Base-by-base conservation (phyloP, 352 stramenopile genomes). In the Phytophthora constricta region DNA sequence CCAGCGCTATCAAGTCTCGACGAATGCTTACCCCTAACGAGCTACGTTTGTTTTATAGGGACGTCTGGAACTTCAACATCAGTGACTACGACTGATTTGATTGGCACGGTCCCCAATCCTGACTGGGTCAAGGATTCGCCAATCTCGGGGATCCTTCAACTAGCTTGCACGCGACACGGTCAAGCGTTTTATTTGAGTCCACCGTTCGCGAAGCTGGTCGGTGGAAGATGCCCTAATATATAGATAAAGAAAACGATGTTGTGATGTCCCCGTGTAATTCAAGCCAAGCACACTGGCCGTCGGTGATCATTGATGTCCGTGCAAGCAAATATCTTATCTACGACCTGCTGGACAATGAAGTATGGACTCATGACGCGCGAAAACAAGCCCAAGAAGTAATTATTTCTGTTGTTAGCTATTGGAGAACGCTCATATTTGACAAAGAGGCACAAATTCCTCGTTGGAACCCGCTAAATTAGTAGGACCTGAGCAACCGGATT, bases 41-140 rank as follows among this genome's bases (percentile, higher is more conserved):
- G 31, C 11, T 37, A 37, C 31, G 11, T 37, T 37, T 37, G 5
- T 5, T 37, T 37, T 11, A 37, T 11, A 37, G 11, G 27, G 8
- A 23, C 28, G 16, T 42, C 48, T 27, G 26, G 48, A 14, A 43
- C 42, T 43, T 2, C 26, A 19, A 55, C 48, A 8, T 43, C 48
- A 27, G 28, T 55, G 16, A 55, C 48, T 11, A 55, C 42, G 27
- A 27, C 16, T 4, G 26, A 43, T n/a, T 16, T 55, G 2, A 43
- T 55, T 42, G 48, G 28, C 14, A 55, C 27, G n/a, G 13, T 55
- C 16, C 48, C 48, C 20, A 55, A 43, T n/a, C 26, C n/a, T 16
- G 48, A 55, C 17, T 55, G 48, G 48, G 8, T 55, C 2, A 55
- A 43, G 39, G 26, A 55, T 43, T 55, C 26, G 11, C 48, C 48